A percentile compares a stretch with the other conserved stretches of the same genome.
These are phyloP conservation scores for Choiromyces venosus DNA, from an alignment of 495 filamentous ascomycete species.

Conservation along the genomic window DNA sequence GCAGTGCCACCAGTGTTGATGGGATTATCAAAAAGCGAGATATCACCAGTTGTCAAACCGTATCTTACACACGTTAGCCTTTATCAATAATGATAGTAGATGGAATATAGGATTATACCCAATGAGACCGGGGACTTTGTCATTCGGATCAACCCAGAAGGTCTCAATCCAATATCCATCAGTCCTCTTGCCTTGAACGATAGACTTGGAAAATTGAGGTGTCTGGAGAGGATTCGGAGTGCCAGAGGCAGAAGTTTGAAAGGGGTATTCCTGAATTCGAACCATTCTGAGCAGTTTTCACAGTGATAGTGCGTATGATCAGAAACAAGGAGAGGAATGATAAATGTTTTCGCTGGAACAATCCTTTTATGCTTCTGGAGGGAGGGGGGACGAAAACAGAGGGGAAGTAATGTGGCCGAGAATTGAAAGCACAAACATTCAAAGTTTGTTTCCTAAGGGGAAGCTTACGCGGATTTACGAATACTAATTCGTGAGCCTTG, in stretches of 20 bases:
- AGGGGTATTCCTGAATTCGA: neutral
- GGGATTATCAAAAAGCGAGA: conserved; percentile 27
- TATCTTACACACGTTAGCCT: conserved; percentile 12
- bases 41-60: conserved; percentile 15
- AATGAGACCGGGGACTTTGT: conserved; percentile 30
- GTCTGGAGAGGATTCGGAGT: neutral
- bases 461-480: neutral
- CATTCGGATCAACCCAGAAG: conserved; percentile 17
- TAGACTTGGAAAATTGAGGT: conserved; percentile 17
- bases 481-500: neutral
- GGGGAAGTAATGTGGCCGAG: neutral
- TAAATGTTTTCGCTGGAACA: neutral
- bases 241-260: neutral
- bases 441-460: neutral
- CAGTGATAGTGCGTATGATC: neutral
- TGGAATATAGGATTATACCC: conserved; percentile 9
- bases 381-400: neutral
- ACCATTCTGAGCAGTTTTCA: neutral
- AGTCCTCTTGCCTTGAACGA: conserved; percentile 18
- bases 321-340: neutral
- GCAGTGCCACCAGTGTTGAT: conserved; percentile 7
- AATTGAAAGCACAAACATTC: neutral
- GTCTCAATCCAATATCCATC: conserved; percentile 40
- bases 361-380: neutral
- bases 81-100: neutral